Conservation (phyloP, 495 filamentous ascomycete species). For the Bombardia bombarda region DNA sequence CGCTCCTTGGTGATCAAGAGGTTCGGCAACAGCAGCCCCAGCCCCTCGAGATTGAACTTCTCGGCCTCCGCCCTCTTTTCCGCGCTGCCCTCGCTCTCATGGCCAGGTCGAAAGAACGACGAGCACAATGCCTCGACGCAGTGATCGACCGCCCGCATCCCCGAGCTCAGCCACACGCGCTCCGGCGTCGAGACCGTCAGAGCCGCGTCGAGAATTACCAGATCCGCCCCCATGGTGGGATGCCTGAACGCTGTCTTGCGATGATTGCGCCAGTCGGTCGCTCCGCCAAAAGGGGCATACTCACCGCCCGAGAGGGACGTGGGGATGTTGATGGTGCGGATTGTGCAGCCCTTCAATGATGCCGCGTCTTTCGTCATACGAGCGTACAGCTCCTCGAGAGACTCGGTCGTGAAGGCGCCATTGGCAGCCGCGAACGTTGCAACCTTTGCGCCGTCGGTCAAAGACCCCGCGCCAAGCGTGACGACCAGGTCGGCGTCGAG, state of each 20-base stretch:
- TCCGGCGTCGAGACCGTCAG: conserved; percentile 48
- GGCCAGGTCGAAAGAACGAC: conserved; percentile 12
- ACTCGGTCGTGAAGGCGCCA: conserved; percentile 31
- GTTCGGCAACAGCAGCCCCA: conserved; percentile 43
- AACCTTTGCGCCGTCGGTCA: conserved; percentile 57
- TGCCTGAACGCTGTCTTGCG: conserved; percentile 47
- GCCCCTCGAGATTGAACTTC: conserved; percentile 28
- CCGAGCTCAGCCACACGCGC: conserved; percentile 53
- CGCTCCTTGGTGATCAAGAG: conserved; percentile 42
- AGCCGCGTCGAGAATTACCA: conserved; percentile 53
- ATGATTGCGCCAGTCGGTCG: conserved; percentile 43
- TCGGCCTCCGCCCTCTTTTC: background rate
- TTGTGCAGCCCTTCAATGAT: conserved; percentile 22
- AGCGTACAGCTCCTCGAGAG: conserved; percentile 34
- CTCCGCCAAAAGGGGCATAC: conserved; percentile 49
- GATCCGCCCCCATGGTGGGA: conserved; percentile 36
- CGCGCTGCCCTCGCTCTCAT: conserved; percentile 23
- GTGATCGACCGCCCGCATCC: conserved; percentile 57
- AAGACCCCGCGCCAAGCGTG: conserved; percentile 52
- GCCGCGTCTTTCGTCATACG: conserved; percentile 4
- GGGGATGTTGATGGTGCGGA: conserved; percentile 54
- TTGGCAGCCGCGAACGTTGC: conserved; percentile 41
- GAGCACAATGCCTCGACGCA: conserved; percentile 54
- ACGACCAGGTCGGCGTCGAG: conserved; percentile 47
- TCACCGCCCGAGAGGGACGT: conserved; percentile 58